phyloP scores from a whole-genome alignment of 129 eudicot genomes.

The Saposhnikovia divaricata region DNA sequence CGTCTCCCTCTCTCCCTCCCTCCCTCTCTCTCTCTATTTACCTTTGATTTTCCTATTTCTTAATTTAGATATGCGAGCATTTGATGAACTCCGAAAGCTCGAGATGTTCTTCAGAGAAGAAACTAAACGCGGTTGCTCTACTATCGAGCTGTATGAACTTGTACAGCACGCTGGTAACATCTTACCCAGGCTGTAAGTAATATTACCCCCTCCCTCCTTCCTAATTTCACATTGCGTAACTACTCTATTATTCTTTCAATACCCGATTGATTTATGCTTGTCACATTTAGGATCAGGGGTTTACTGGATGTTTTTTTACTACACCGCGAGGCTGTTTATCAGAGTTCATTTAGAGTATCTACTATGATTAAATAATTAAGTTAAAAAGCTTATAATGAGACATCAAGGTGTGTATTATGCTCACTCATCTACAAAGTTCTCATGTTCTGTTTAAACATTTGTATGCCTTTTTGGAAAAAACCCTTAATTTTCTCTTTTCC shows the following conservation, averaged over 20 bases:
- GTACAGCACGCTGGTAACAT: constrained; percentile 99
- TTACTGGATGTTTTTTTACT: too few species aligned
- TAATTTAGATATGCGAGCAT: constrained; percentile 84
- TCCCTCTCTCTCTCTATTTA: constrained; percentile 10
- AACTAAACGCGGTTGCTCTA: constrained; percentile 78
- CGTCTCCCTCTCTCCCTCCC: background rate
- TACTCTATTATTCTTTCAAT: background rate
- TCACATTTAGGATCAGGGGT: too few species aligned
- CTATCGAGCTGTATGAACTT: constrained; percentile 94
- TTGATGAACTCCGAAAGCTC: constrained; percentile 89
- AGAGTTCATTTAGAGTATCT: background rate
- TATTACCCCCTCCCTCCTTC: background rate
- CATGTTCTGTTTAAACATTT: too few species aligned
- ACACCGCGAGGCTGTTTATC: too few species aligned
- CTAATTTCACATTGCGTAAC: background rate
- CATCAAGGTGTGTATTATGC: too few species aligned
- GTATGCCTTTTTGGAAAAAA: too few species aligned
- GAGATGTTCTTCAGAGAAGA: constrained; percentile 91
- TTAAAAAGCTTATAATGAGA: too few species aligned
- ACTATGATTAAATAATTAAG: too few species aligned
- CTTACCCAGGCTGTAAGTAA: constrained; percentile 81
- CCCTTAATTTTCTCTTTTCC: background rate
- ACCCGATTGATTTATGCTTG: too few species aligned
- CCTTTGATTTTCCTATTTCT: background rate
- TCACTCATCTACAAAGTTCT: too few species aligned